These are phyloP conservation scores for Termitomyces sp. DNA, from an alignment of 768 basidiomycete species.

Conservation along the genomic window DNA sequence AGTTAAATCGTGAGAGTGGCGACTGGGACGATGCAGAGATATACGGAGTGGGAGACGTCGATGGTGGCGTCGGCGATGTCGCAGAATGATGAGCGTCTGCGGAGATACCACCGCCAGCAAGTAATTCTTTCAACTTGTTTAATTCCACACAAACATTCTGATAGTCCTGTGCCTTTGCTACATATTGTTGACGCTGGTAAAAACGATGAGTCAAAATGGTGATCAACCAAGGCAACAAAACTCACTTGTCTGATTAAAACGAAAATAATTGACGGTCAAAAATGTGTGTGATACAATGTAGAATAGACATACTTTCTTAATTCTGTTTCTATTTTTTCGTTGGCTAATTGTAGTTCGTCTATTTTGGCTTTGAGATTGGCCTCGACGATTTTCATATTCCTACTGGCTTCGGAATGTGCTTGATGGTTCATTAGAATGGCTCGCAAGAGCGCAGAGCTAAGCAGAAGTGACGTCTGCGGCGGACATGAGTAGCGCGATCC, in stretches of 20 bases:
- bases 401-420: constrained; percentile 76
- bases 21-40: constrained; percentile 35
- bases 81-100: constrained; percentile 32
- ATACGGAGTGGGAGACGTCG: constrained; percentile 37
- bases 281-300: constrained; percentile 12
- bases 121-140: constrained; percentile 51
- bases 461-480: constrained; percentile 52
- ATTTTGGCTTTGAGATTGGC: constrained; percentile 60
- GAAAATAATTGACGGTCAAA: constrained; percentile 16
- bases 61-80: constrained; percentile 34
- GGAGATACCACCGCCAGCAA: constrained; percentile 26
- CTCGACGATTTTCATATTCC: constrained; percentile 63
- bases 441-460: constrained; percentile 76
- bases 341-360: constrained; percentile 59
- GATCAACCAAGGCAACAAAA: constrained; percentile 20
- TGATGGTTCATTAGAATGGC: constrained; percentile 83
- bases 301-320: constrained; percentile 60
- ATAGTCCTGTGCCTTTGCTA: constrained; percentile 70
- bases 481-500: constrained; percentile 5
- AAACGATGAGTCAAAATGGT: constrained; percentile 15
- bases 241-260: constrained; percentile 57
- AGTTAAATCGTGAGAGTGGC: constrained; percentile 47
- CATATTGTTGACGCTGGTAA: constrained; percentile 55
- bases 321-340: constrained; percentile 65
- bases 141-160: constrained; percentile 67